Evolutionary conservation across 2,329 filamentous ascomycete species (phyloP), one percentile per base, ranked within the genome.

Genomic region (Neofusicoccum kwambonambiense): DNA sequence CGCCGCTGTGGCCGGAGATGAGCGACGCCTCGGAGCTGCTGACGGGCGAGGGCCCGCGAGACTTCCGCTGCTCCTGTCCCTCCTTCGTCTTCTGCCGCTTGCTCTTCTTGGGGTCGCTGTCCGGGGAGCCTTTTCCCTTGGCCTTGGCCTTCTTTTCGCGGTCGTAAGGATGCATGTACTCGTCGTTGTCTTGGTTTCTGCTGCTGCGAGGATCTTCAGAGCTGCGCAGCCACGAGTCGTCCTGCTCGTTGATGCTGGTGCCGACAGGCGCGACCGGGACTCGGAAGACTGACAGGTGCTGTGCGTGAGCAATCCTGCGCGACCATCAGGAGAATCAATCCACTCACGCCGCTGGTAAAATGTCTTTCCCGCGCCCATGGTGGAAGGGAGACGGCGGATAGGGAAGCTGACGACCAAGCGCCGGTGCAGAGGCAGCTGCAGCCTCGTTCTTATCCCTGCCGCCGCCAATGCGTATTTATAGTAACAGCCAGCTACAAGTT

Each of bases 201-300:
- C 47, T 15, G 22, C 47, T 47, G n/a, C 5, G 19, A 19, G 15
- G 15, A n/a, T 45, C 31, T 13, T 19, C 56, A 8, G 41, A 22
- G 8, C 41, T 27, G 2, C 12, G 41, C 15, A 47, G 27, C 56
- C 41, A 60, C 2, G 42, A 60, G 9, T 35, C 12, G 31, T 60
- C 56, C 27, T 60, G 37, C 42, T 39, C 37, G 6, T 47, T 45
- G 42, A 60, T 60, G 56, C 47, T 60, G n/a, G 56, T 60, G 8
- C 42, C 56, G 9, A 60, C 42, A 2, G 56, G 27, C 5, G 56
- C 56, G 9, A 60, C 56, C 3, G 56, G 56, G 3, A 60, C 56
- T n/a, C 56, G 45, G 56, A 60, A 60, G 15, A 60, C 56, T 60
- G 42, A 4, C 4, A 22, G 6, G 9, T n/a, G n/a, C n/a, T 13